phyloP scores from a whole-genome alignment of 1,284 basidiomycete genomes.

The Pseudomicrostroma phylloplanum region DNA sequence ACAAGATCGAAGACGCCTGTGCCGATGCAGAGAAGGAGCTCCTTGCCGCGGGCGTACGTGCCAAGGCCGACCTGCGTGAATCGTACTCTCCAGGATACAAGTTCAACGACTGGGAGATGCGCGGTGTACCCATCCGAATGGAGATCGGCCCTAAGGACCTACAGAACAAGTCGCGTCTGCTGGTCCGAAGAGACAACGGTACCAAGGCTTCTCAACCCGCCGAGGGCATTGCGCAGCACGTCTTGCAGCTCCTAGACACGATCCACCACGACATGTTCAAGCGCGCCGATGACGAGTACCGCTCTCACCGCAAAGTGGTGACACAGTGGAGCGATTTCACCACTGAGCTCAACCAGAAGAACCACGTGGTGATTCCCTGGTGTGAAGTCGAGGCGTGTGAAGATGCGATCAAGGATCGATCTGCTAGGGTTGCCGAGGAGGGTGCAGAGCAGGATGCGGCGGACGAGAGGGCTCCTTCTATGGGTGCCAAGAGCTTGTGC shows the following conservation, averaged over 20 bases:
- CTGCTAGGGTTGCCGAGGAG: slow-evolving; percentile 56
- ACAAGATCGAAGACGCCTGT: slow-evolving; percentile 67
- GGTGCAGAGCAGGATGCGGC: slow-evolving; percentile 29
- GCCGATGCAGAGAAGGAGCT: slow-evolving; percentile 58
- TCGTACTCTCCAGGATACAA: slow-evolving; percentile 97
- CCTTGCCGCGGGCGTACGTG: slow-evolving; percentile 65
- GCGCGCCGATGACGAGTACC: slow-evolving; percentile 70
- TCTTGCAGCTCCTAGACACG: slow-evolving; percentile 63
- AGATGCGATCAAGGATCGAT: slow-evolving; percentile 95
- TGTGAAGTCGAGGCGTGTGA: slow-evolving; percentile 90
- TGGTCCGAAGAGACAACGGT: slow-evolving; percentile 82
- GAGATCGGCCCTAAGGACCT: slow-evolving; percentile 95
- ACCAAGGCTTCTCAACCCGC: slow-evolving; percentile 31
- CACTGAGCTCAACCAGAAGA: slow-evolving; percentile 80
- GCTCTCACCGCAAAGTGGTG: slow-evolving; percentile 67
- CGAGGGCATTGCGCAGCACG: slow-evolving; percentile 19
- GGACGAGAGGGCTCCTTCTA: slow-evolving; percentile 85
- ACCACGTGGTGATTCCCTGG: slow-evolving; percentile 87
- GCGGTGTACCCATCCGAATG: slow-evolving; percentile 86
- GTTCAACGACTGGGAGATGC: slow-evolving; percentile 95
- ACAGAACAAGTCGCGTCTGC: slow-evolving; percentile 71
- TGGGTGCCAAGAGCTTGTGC: slow-evolving; percentile 92
- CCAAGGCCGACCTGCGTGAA: slow-evolving; percentile 84
- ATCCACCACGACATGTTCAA: slow-evolving; percentile 87
- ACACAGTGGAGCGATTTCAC: slow-evolving; percentile 85